phyloP scores from a whole-genome alignment of 169 alveolate species.

The Perkinsus chesapeaki region DNA sequence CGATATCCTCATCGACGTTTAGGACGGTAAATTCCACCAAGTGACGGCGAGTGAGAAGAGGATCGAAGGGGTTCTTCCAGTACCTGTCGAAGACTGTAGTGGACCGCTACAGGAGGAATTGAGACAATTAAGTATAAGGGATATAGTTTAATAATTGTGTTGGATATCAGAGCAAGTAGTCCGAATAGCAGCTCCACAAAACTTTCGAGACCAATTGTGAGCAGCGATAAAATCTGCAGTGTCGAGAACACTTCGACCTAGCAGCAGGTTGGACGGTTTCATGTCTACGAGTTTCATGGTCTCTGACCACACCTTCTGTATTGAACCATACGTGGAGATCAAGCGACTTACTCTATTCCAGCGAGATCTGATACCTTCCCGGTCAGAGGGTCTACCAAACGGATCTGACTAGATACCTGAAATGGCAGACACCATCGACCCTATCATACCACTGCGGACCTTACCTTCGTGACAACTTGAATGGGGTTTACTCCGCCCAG shows the following conservation, averaged over 20 bases:
- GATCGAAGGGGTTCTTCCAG: conserved; percentile 41
- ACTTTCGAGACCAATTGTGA: no score
- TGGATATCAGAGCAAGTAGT: no score
- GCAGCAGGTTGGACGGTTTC: no score
- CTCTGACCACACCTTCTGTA: no score
- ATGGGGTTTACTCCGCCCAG: conserved; percentile 70
- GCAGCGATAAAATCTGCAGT: no score
- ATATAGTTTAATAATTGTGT: no score
- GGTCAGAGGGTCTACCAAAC: background rate
- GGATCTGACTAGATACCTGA: background rate
- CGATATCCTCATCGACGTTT: conserved; percentile 6
- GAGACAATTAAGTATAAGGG: no score
- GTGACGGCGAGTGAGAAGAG: conserved; percentile 37
- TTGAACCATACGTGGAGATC: background rate
- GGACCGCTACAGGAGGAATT: no score
- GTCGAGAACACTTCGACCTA: no score
- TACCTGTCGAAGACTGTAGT: conserved; percentile 42
- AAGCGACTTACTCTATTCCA: background rate
- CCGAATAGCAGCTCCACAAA: no score
- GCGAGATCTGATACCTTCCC: background rate
- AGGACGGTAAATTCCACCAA: conserved; percentile 19
- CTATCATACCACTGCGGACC: background rate
- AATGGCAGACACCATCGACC: background rate
- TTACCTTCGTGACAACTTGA: background rate
- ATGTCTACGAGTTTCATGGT: no score